Evolutionary conservation across 495 filamentous ascomycete species (phyloP).

Genomic region (Neurospora sp.): DNA sequence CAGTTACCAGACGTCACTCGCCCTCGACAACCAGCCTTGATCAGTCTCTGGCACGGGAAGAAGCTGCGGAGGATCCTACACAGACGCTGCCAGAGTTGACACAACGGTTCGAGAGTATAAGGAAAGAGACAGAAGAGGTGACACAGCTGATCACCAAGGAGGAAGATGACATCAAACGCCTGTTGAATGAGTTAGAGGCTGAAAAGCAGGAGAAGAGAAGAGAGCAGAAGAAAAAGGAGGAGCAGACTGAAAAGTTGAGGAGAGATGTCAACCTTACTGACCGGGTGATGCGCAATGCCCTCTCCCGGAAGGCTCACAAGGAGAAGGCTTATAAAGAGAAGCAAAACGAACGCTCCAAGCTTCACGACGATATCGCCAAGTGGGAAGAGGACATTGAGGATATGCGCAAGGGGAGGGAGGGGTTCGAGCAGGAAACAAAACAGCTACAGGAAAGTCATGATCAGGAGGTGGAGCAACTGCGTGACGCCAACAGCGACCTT

Average conservation of each 20-base stretch:
- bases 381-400: conserved; percentile 46
- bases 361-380: conserved; percentile 44
- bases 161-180: conserved; percentile 54
- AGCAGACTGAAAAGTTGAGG: conserved; percentile 68
- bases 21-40: conserved; percentile 57
- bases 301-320: conserved; percentile 67
- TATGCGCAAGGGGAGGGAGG: conserved; percentile 31
- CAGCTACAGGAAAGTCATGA: conserved; percentile 35
- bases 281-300: conserved; percentile 71
- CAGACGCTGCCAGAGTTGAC: conserved; percentile 48
- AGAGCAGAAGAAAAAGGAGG: conserved; percentile 73
- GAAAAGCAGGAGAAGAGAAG: conserved; percentile 64
- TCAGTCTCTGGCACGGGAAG: conserved; percentile 36
- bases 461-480: conserved; percentile 22
- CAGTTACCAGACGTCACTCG: conserved; percentile 64
- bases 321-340: conserved; percentile 72
- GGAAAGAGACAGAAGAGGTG: conserved; percentile 57
- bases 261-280: conserved; percentile 74
- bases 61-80: conserved; percentile 30
- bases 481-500: conserved; percentile 19
- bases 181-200: conserved; percentile 64
- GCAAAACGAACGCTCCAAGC: conserved; percentile 50
- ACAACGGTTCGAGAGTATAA: conserved; percentile 58
- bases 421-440: conserved; percentile 32
- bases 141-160: conserved; percentile 47